Conservation (phyloP, 1,139 yeast genomes). For the Geotrichum cucujoidarum region DNA sequence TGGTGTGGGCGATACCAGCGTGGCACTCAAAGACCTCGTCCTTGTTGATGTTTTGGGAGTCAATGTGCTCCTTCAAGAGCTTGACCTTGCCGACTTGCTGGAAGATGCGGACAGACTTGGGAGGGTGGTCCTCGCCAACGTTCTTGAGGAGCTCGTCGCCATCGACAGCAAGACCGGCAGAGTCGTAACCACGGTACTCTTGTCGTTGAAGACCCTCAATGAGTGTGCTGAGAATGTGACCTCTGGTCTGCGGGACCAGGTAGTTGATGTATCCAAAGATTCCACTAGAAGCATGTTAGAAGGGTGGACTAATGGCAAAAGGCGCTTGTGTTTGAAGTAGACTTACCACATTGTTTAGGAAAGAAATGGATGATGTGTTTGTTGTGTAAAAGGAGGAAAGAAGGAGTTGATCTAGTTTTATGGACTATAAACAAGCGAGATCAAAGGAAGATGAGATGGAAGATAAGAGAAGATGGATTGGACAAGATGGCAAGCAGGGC, state of each 20-base stretch:
- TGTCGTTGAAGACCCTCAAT: conserved; percentile 88
- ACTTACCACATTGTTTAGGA: conserved; percentile 19
- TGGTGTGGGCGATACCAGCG: conserved; percentile 96
- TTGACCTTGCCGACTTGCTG: conserved; percentile 91
- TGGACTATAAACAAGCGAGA: conserved; percentile 24
- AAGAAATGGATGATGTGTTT: too few relatives aligned
- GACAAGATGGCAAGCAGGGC: too few relatives aligned
- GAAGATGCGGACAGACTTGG: conserved; percentile 54
- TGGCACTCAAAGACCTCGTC: conserved; percentile 70
- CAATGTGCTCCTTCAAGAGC: conserved; percentile 67
- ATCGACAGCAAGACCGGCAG: conserved; percentile 93
- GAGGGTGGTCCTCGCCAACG: conserved; percentile 28
- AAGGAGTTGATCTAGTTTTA: conserved; percentile 24
- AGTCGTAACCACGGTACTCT: conserved; percentile 97
- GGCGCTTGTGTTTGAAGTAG: background rate
- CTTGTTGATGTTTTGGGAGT: conserved; percentile 48
- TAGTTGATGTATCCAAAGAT: conserved; percentile 97
- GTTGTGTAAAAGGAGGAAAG: conserved; percentile 24
- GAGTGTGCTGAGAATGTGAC: conserved; percentile 83
- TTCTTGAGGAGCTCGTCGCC: conserved; percentile 54
- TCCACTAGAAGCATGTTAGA: conserved; percentile 50
- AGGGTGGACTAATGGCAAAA: background rate
- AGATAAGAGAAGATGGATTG: conserved; percentile 26
- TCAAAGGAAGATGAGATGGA: conserved; percentile 22
- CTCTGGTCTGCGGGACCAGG: conserved; percentile 85